A percentile compares a stretch with the other conserved stretches of the same genome.
Evolutionary conservation across 2,329 filamentous ascomycete genomes (phyloP).

Genomic region (Colletotrichum neosansevieriae): DNA sequence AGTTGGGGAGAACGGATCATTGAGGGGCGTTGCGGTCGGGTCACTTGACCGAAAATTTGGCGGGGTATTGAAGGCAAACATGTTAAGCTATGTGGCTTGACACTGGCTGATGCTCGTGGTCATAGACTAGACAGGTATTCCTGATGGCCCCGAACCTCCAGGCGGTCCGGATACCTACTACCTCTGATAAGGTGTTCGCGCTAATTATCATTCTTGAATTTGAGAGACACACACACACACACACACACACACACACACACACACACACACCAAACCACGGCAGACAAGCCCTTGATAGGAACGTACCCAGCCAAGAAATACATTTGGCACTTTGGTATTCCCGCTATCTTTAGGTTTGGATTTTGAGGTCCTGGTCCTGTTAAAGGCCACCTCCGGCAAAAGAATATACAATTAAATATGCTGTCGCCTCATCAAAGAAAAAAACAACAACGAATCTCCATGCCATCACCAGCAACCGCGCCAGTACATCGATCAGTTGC

Average conservation of each 20-base stretch:
- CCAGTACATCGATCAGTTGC: background rate
- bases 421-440: background rate
- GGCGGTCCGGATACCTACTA: background rate
- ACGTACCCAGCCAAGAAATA: background rate
- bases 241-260: background rate
- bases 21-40: conserved; percentile 5
- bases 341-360: background rate
- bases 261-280: background rate
- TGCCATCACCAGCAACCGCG: background rate
- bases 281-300: background rate
- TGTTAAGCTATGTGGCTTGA: conserved; percentile 18
- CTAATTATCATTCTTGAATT: background rate
- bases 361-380: conserved; percentile 30
- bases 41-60: conserved; percentile 32
- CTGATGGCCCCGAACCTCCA: background rate
- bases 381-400: conserved; percentile 27
- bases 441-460: background rate
- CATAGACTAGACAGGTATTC: background rate
- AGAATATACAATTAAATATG: conserved; percentile 28
- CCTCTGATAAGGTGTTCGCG: background rate
- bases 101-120: background rate
- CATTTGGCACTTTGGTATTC: background rate
- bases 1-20: conserved; percentile 13
- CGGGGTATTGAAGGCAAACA: conserved; percentile 7
- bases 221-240: background rate